A percentile compares a stretch with the other conserved stretches of the same genome.
These are phyloP conservation scores for Wickerhamiella slavikovae DNA, from an alignment of 805 yeast genomes.

Conservation along the genomic window DNA sequence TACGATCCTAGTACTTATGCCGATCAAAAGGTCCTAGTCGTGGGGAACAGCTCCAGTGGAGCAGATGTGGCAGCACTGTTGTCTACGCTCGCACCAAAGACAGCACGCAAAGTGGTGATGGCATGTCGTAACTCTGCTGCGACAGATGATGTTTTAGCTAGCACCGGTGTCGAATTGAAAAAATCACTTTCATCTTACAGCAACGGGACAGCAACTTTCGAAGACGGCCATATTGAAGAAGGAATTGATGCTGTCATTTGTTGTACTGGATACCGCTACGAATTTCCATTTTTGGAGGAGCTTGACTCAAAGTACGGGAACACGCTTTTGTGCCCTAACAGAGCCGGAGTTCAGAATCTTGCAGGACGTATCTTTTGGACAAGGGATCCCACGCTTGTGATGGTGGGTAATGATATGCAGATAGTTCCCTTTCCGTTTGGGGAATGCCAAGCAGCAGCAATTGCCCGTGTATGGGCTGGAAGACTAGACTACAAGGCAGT, in stretches of 20 bases:
- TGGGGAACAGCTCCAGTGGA: conserved; percentile 69
- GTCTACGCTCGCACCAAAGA: conserved; percentile 22
- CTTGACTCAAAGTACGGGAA: conserved; percentile 3
- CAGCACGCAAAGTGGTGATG: too few species aligned
- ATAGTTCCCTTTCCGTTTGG: conserved; percentile 17
- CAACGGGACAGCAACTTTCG: neutral
- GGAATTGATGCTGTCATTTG: conserved; percentile 39
- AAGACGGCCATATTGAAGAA: conserved; percentile 11
- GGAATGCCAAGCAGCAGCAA: conserved; percentile 42
- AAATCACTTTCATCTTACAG: too few species aligned
- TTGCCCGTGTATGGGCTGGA: conserved; percentile 42
- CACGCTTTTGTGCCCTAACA: conserved; percentile 18
- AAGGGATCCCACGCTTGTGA: conserved; percentile 41
- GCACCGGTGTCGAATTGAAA: conserved; percentile 23
- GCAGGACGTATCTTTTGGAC: conserved; percentile 40
- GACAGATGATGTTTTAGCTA: conserved; percentile 17
- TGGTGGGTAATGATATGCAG: conserved; percentile 28
- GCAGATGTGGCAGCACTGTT: conserved; percentile 49
- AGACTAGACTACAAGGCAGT: conserved; percentile 23
- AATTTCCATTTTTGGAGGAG: conserved; percentile 36
- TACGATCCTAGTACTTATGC: conserved; percentile 26
- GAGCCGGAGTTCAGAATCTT: conserved; percentile 28
- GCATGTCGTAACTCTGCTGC: conserved; percentile 17
- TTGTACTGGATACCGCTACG: conserved; percentile 57
- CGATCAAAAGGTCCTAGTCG: conserved; percentile 31